A percentile compares a stretch with the other conserved stretches of the same genome.
phyloP scores from a whole-genome alignment of 2,329 filamentous ascomycete genomes.

The Delphinella strobiligena region DNA sequence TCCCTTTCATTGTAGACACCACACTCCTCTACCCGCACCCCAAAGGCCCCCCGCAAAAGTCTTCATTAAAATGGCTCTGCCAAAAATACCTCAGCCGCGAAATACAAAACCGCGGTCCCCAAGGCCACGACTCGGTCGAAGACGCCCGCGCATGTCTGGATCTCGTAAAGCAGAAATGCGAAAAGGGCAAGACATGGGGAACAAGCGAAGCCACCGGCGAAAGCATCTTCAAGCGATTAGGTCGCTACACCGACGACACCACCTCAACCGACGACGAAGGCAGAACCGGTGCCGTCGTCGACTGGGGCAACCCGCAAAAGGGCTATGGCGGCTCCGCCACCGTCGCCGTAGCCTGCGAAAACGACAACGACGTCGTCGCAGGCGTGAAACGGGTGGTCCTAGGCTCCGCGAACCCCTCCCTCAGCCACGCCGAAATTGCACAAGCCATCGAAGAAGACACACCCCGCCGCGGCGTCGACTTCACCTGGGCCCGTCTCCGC shows the following conservation, averaged over 20 bases:
- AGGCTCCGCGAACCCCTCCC: constrained; percentile 19
- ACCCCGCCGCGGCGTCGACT: constrained; percentile 43
- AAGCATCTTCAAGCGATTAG: constrained; percentile 77
- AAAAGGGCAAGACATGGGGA: constrained; percentile 81
- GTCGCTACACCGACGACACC: constrained; percentile 19
- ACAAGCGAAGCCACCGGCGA: constrained; percentile 67
- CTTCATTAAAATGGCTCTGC: constrained; percentile 77
- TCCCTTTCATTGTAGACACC: constrained; percentile 91
- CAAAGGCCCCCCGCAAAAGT: constrained; percentile 78
- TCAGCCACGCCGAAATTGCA: neutral
- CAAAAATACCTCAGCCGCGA: constrained; percentile 77
- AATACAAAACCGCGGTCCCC: constrained; percentile 65
- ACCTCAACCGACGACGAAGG: constrained; percentile 34
- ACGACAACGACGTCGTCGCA: constrained; percentile 45
- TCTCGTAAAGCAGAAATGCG: constrained; percentile 88
- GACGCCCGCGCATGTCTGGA: constrained; percentile 86
- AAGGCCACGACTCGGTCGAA: constrained; percentile 84
- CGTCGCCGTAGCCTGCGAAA: constrained; percentile 43
- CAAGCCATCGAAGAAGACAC: constrained; percentile 19
- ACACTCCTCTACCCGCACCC: constrained; percentile 82
- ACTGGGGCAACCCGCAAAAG: constrained; percentile 72
- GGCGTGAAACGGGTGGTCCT: constrained; percentile 41
- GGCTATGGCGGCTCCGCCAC: constrained; percentile 46
- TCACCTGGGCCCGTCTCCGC: constrained; percentile 50
- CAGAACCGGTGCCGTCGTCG: constrained; percentile 64